These are phyloP conservation scores for Scedosporium aurantiacum DNA, from an alignment of 2,329 filamentous ascomycete genomes.

Conservation along the genomic window DNA sequence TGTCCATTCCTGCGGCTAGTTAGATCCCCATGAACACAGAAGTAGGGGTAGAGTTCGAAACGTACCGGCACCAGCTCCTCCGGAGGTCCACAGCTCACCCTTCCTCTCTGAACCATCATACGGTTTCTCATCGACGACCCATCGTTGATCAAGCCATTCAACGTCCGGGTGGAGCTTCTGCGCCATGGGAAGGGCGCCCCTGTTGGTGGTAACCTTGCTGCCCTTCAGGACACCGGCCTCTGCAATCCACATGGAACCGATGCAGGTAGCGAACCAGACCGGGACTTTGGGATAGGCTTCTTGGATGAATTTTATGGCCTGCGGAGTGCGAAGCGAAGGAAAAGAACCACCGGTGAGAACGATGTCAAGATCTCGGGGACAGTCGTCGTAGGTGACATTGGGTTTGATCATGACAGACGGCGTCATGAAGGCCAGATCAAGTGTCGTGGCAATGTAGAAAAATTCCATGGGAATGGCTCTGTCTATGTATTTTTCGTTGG, in stretches of 20 bases:
- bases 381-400: conserved; percentile 26
- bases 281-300: conserved; percentile 23
- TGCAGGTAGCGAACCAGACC: conserved; percentile 26
- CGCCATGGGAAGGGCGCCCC: conserved; percentile 15
- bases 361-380: conserved; percentile 28
- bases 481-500: conserved; percentile 11
- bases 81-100: conserved; percentile 25
- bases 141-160: conserved; percentile 26
- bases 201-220: conserved; percentile 27
- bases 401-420: conserved; percentile 21
- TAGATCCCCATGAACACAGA: background rate
- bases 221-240: conserved; percentile 23
- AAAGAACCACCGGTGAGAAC: conserved; percentile 25
- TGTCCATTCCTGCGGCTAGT: background rate
- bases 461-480: conserved; percentile 22
- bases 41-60: background rate
- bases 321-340: conserved; percentile 18
- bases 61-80: conserved; percentile 24
- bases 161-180: conserved; percentile 19
- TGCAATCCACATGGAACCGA: conserved; percentile 27
- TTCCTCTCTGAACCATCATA: conserved; percentile 17
- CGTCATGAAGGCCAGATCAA: conserved; percentile 19
- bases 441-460: conserved; percentile 24
- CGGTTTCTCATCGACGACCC: conserved; percentile 20
- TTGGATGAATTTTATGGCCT: conserved; percentile 22